phyloP scores from a whole-genome alignment of 108 stramenopile genomes.

The Nannochloropsis salina region DNA sequence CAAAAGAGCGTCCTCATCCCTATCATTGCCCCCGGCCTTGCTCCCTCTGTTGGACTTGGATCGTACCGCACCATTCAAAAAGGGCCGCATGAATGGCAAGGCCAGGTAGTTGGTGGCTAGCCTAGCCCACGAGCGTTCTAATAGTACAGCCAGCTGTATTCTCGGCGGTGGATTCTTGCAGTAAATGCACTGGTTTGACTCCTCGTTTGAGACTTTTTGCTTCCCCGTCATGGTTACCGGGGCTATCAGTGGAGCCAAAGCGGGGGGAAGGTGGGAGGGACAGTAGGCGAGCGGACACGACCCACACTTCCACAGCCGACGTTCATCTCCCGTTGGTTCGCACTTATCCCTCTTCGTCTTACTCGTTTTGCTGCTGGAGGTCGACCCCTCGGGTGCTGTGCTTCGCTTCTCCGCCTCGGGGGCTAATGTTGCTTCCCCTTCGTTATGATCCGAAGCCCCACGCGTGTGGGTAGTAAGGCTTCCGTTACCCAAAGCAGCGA shows the following conservation, averaged over 20 bases:
- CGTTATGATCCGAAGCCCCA: not conserved
- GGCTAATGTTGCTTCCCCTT: not conserved
- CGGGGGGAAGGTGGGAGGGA: slow-evolving; percentile 14
- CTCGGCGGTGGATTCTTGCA: not conserved
- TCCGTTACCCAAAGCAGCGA: not conserved
- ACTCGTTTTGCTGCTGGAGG: not conserved
- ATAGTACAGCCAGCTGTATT: not conserved
- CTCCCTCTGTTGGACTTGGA: not conserved
- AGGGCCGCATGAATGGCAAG: not conserved
- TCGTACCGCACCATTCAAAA: not conserved
- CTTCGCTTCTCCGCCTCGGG: not conserved
- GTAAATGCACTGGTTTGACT: not conserved
- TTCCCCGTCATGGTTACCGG: not conserved
- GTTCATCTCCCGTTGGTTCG: not conserved
- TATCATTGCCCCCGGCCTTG: not conserved
- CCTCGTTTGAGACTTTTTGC: not conserved
- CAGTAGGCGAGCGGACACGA: not conserved
- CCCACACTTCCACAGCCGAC: not conserved
- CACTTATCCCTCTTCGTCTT: not conserved
- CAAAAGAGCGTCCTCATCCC: not conserved
- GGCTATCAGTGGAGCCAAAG: not conserved
- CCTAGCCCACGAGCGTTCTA: not conserved
- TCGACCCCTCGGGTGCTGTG: not conserved
- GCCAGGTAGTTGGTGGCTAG: not conserved
- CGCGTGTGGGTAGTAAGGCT: not conserved